Percentiles rank a stretch among this genome's conserved stretches.
These are phyloP conservation scores for Candida parachauliodes DNA, from an alignment of 805 yeast species.

Conservation along the genomic window DNA sequence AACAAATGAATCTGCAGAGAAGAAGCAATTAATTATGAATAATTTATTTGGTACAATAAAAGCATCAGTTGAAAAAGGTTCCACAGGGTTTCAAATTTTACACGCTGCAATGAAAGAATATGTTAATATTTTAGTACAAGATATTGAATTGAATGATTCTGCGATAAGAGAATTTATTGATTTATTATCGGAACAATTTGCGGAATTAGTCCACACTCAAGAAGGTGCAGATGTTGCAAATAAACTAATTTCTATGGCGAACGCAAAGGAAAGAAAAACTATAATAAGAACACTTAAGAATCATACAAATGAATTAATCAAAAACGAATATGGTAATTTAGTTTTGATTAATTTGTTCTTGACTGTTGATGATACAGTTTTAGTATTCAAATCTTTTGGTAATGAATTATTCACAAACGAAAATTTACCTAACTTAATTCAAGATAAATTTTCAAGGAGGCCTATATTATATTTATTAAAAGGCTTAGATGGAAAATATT, in stretches of 20 bases:
- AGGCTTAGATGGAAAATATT: slow-evolving; percentile 79
- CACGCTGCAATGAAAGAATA: slow-evolving; percentile 96
- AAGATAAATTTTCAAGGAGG: slow-evolving; percentile 79
- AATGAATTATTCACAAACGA: slow-evolving; percentile 51
- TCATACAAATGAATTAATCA: slow-evolving; percentile 71
- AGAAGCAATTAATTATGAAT: slow-evolving; percentile 66
- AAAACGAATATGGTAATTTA: slow-evolving; percentile 81
- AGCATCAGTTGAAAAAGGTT: slow-evolving; percentile 91
- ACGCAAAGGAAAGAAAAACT: slow-evolving; percentile 86
- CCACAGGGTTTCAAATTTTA: slow-evolving; percentile 91
- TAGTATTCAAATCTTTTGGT: slow-evolving; percentile 68
- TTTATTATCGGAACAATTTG: slow-evolving; percentile 78
- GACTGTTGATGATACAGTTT: slow-evolving; percentile 91
- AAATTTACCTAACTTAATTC: slow-evolving; percentile 50
- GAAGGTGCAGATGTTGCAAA: slow-evolving; percentile 94
- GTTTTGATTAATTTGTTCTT: slow-evolving; percentile 76
- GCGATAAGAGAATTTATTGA: slow-evolving; percentile 82
- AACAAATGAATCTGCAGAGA: slow-evolving; percentile 66
- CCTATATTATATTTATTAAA: slow-evolving; percentile 79
- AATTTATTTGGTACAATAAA: slow-evolving; percentile 80
- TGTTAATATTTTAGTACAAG: slow-evolving; percentile 62
- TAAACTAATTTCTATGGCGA: slow-evolving; percentile 72
- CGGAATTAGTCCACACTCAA: slow-evolving; percentile 91
- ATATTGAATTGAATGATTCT: slow-evolving; percentile 37
- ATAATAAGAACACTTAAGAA: slow-evolving; percentile 69